Evolutionary conservation across 768 basidiomycete genomes (phyloP).

Genomic region (Asterophora lycoperdoides): DNA sequence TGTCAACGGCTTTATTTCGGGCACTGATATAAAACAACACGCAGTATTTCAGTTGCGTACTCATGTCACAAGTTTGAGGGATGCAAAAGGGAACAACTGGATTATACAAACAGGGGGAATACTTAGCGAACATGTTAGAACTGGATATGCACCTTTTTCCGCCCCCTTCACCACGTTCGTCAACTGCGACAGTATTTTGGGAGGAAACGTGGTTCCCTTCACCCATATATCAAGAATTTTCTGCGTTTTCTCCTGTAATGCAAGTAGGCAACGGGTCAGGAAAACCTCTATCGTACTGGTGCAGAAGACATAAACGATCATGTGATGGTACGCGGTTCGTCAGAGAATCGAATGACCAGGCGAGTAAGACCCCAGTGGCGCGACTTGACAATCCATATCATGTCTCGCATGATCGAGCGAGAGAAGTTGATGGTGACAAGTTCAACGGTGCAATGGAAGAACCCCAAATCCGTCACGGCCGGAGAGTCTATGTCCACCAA

Average conservation of each 20-base stretch:
- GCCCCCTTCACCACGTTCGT: slow-evolving; percentile 63
- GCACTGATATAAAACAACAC: slow-evolving; percentile 61
- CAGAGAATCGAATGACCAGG: background rate
- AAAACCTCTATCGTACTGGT: slow-evolving; percentile 27
- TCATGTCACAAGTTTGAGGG: slow-evolving; percentile 45
- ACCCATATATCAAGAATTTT: slow-evolving; percentile 98
- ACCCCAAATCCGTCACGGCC: background rate
- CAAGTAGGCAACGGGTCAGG: slow-evolving; percentile 40
- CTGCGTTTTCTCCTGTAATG: slow-evolving; percentile 87
- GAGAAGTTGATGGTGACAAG: background rate
- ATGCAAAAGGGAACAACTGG: slow-evolving; percentile 48
- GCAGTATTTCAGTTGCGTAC: slow-evolving; percentile 64
- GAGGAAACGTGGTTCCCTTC: slow-evolving; percentile 86
- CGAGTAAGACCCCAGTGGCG: background rate
- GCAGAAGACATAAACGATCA: slow-evolving; percentile 26
- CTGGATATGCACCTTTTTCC: slow-evolving; percentile 86
- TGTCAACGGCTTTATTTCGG: slow-evolving; percentile 36
- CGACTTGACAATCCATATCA: background rate
- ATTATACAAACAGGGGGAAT: slow-evolving; percentile 64
- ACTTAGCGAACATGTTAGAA: slow-evolving; percentile 76
- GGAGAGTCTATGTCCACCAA: background rate
- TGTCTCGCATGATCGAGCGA: background rate
- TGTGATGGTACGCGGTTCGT: slow-evolving; percentile 21
- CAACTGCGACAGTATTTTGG: slow-evolving; percentile 68
- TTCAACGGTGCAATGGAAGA: background rate